These are phyloP conservation scores for Spongiforma sp. DNA, from an alignment of 1,284 basidiomycete genomes.

Conservation along the genomic window DNA sequence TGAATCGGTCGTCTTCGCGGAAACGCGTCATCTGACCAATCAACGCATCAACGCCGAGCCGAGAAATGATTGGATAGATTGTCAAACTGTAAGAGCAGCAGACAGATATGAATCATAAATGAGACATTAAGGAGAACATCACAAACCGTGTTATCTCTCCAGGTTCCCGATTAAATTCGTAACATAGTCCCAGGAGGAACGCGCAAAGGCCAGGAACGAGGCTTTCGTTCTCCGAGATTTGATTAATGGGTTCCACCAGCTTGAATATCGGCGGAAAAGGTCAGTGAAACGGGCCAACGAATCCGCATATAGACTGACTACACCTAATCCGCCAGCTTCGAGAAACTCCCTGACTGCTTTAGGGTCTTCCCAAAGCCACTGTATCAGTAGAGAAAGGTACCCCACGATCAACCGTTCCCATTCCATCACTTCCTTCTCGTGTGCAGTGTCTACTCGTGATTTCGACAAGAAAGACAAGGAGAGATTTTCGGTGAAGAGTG, in stretches of 20 bases:
- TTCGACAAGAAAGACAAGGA: conserved; percentile 72
- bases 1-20: conserved; percentile 92
- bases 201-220: conserved; percentile 91
- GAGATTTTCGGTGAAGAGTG: conserved; percentile 74
- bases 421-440: conserved; percentile 66
- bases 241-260: conserved; percentile 95
- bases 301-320: conserved; percentile 60
- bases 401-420: conserved; percentile 92
- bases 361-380: conserved; percentile 98
- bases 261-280: conserved; percentile 38
- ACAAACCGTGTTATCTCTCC: conserved; percentile 86
- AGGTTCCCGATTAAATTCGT: conserved; percentile 94
- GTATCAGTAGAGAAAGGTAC: conserved; percentile 83
- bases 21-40: conserved; percentile 87
- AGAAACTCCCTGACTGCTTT: conserved; percentile 89
- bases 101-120: background rate
- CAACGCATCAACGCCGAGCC: conserved; percentile 86
- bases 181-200: conserved; percentile 92
- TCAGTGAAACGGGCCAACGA: background rate
- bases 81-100: conserved; percentile 54
- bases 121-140: background rate
- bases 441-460: conserved; percentile 70
- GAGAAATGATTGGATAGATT: conserved; percentile 88
- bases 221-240: conserved; percentile 84
- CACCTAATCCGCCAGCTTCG: conserved; percentile 87